Evolutionary conservation across 371 early-diverging fungal species (phyloP).

Genomic region (Saksenaea oblongispora): DNA sequence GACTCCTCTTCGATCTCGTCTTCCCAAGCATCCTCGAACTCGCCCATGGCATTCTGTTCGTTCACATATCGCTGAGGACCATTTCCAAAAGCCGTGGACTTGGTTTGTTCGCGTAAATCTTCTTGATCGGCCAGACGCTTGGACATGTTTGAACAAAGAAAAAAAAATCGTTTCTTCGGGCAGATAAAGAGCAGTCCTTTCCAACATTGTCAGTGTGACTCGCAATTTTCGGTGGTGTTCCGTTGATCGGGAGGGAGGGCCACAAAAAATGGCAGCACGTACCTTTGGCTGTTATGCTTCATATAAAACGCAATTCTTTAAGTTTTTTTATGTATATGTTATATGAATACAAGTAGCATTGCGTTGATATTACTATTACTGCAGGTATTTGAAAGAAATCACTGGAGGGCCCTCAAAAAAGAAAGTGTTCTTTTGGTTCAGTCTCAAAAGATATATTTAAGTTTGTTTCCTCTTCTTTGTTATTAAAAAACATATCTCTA

Average conservation of each 20-base stretch:
- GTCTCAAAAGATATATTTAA: too few relatives aligned
- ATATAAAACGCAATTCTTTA: neutral
- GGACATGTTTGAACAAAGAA: constrained; percentile 43
- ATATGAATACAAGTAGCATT: too few relatives aligned
- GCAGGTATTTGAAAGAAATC: too few relatives aligned
- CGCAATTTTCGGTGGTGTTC: too few relatives aligned
- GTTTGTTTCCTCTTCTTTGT: too few relatives aligned
- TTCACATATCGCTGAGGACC: constrained; percentile 22
- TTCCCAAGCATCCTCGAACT: constrained; percentile 95
- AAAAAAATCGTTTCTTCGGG: constrained; percentile 1
- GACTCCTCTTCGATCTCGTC: constrained; percentile 89
- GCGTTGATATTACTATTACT: too few relatives aligned
- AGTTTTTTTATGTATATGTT: too few relatives aligned
- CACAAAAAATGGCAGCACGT: neutral
- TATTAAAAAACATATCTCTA: too few relatives aligned
- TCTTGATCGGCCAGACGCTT: constrained; percentile 62
- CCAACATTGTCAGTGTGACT: neutral
- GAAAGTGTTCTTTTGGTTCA: too few relatives aligned
- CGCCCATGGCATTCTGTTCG: constrained; percentile 81
- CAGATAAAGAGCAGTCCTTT: too few relatives aligned
- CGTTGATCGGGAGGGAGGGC: too few relatives aligned
- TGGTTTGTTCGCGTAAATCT: constrained; percentile 50
- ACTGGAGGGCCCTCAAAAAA: too few relatives aligned
- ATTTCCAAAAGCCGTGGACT: constrained; percentile 41
- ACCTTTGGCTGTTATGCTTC: neutral